These are phyloP conservation scores for Kockovaella imperatae DNA, from an alignment of 768 basidiomycete species.

Conservation along the genomic window DNA sequence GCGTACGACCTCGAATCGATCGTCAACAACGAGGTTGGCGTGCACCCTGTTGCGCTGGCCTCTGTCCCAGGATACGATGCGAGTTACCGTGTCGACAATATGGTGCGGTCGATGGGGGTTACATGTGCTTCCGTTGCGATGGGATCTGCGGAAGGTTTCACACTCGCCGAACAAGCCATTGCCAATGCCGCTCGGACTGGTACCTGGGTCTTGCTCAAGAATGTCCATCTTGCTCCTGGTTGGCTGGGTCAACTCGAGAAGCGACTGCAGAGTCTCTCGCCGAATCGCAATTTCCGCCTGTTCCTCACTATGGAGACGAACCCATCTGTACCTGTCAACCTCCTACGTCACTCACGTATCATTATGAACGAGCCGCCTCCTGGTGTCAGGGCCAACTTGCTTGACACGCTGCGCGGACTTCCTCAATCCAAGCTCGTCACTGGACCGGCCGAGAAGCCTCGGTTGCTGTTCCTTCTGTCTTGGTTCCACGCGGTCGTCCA, in stretches of 20 bases:
- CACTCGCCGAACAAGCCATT: slow-evolving; percentile 91
- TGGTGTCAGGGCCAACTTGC: slow-evolving; percentile 89
- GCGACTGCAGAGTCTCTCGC: slow-evolving; percentile 82
- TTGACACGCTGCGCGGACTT: slow-evolving; percentile 77
- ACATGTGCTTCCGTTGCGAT: slow-evolving; percentile 88
- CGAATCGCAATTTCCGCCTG: slow-evolving; percentile 84
- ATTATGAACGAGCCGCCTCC: slow-evolving; percentile 99
- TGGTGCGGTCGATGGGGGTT: slow-evolving; percentile 53
- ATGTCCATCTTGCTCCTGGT: slow-evolving; percentile 87
- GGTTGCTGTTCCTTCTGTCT: slow-evolving; percentile 89
- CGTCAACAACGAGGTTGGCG: slow-evolving; percentile 71
- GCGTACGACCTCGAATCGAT: slow-evolving; percentile 68
- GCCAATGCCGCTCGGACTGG: slow-evolving; percentile 85
- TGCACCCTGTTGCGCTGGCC: slow-evolving; percentile 77
- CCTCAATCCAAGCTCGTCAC: slow-evolving; percentile 59
- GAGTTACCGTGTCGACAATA: slow-evolving; percentile 61
- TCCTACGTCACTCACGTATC: slow-evolving; percentile 87
- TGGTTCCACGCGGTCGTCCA: slow-evolving; percentile 99
- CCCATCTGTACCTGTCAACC: slow-evolving; percentile 88
- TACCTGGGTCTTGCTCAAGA: slow-evolving; percentile 93
- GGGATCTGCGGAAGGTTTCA: slow-evolving; percentile 98
- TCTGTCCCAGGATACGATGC: slow-evolving; percentile 97
- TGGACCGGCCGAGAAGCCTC: slow-evolving; percentile 86
- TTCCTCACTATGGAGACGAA: slow-evolving; percentile 99
- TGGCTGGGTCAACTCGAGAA: slow-evolving; percentile 97